These are phyloP conservation scores for Pulveroboletus sp. DNA, from an alignment of 768 basidiomycete genomes.

Conservation along the genomic window DNA sequence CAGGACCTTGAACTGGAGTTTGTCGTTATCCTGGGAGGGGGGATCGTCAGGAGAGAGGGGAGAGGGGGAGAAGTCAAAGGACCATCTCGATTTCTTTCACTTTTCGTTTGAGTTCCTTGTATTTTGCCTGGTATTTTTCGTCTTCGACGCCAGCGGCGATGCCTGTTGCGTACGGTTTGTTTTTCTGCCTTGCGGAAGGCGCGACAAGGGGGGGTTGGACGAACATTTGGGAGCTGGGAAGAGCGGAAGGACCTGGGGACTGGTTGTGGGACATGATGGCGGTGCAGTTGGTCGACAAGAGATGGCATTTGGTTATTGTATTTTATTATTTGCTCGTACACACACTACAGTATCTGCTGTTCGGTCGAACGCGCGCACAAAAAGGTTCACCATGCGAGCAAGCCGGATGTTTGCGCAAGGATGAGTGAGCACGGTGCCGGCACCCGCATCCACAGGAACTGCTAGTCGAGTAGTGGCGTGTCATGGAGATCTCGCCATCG, in stretches of 20 bases:
- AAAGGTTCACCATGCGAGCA: too few relatives aligned
- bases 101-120: slow-evolving; percentile 85
- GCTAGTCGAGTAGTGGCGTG: too few relatives aligned
- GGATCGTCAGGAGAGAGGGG: slow-evolving; percentile 3
- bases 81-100: slow-evolving; percentile 85
- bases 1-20: slow-evolving; percentile 76
- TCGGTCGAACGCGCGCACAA: too few relatives aligned
- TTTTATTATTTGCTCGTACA: slow-evolving; percentile 20
- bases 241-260: slow-evolving; percentile 50
- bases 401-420: too few relatives aligned
- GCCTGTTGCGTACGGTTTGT: slow-evolving; percentile 49
- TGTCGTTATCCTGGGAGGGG: slow-evolving; percentile 78
- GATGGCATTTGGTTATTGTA: slow-evolving; percentile 20
- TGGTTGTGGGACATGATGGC: slow-evolving; percentile 68
- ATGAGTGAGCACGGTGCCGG: too few relatives aligned
- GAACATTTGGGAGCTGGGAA: slow-evolving; percentile 38
- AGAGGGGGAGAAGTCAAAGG: slow-evolving; percentile 28
- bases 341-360: too few relatives aligned
- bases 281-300: slow-evolving; percentile 31
- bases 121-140: slow-evolving; percentile 83
- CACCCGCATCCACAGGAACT: too few relatives aligned
- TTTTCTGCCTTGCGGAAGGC: slow-evolving; percentile 45
- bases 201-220: slow-evolving; percentile 26
- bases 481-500: too few relatives aligned
- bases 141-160: slow-evolving; percentile 82